A percentile compares a stretch with the other conserved stretches of the same genome.
Evolutionary conservation across 1,284 basidiomycete species (phyloP).

Genomic region (Mixia osmundae): DNA sequence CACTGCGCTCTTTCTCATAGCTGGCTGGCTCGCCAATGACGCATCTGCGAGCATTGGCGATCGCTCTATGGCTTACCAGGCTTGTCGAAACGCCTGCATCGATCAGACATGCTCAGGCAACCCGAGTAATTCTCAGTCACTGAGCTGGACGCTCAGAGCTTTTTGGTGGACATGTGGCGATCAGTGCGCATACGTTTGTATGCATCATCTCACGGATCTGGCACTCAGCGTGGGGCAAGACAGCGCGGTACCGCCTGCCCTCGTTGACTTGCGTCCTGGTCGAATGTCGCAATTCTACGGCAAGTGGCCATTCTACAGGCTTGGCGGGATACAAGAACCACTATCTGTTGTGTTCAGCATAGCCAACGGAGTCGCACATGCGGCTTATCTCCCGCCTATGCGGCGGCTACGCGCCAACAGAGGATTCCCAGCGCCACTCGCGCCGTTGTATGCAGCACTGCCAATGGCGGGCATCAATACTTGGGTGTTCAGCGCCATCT

Average conservation of each 20-base stretch:
- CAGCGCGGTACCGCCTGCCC: conserved; percentile 12
- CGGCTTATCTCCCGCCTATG: conserved; percentile 41
- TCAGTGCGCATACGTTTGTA: conserved; percentile 78
- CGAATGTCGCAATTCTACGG: conserved; percentile 50
- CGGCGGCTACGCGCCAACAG: background rate
- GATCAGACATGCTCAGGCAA: conserved; percentile 14
- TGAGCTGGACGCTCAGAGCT: conserved; percentile 24
- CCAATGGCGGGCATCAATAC: conserved; percentile 57
- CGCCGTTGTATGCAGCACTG: conserved; percentile 42
- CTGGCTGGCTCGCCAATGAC: too few species aligned
- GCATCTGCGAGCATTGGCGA: too few species aligned
- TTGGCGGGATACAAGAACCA: conserved; percentile 76
- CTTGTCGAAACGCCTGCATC: conserved; percentile 30
- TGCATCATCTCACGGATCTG: conserved; percentile 51
- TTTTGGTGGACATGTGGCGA: conserved; percentile 49
- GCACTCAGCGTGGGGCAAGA: too few species aligned
- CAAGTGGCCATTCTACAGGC: conserved; percentile 80
- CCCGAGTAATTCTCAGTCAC: conserved; percentile 22
- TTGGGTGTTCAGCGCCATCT: conserved; percentile 79
- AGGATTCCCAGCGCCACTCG: conserved; percentile 28
- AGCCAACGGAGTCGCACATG: conserved; percentile 54
- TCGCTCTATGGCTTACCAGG: conserved; percentile 31
- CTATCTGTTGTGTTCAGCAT: conserved; percentile 74
- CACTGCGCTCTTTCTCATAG: too few species aligned
- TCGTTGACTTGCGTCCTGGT: conserved; percentile 10